phyloP scores from a whole-genome alignment of 352 stramenopile species.

The Phytophthora podocarpi region DNA sequence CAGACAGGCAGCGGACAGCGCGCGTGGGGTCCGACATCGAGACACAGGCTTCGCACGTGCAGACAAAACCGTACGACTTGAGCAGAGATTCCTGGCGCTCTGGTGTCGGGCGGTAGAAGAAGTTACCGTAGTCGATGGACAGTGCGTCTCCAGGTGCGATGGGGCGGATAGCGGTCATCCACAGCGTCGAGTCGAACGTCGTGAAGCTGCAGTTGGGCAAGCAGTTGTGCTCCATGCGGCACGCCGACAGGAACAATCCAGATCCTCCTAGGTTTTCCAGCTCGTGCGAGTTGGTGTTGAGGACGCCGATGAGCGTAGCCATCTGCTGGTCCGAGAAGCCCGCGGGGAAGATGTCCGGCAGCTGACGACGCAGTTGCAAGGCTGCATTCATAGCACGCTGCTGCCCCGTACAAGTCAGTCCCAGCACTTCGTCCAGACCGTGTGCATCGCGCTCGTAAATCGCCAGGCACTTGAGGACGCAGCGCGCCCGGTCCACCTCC shows the following conservation, averaged over 20 bases:
- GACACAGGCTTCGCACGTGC: slow-evolving; percentile 61
- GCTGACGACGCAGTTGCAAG: slow-evolving; percentile 43
- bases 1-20: slow-evolving; percentile 54
- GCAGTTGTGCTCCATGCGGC: slow-evolving; percentile 80
- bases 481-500: slow-evolving; percentile 73
- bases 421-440: slow-evolving; percentile 52
- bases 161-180: slow-evolving; percentile 76
- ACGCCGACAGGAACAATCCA: slow-evolving; percentile 72
- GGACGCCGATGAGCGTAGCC: slow-evolving; percentile 65
- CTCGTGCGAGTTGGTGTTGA: slow-evolving; percentile 81
- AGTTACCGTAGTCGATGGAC: slow-evolving; percentile 83
- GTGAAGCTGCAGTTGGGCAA: slow-evolving; percentile 78
- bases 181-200: slow-evolving; percentile 68
- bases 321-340: slow-evolving; percentile 65
- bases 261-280: slow-evolving; percentile 76
- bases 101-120: slow-evolving; percentile 71
- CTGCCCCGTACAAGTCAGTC: slow-evolving; percentile 51
- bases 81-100: slow-evolving; percentile 63
- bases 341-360: slow-evolving; percentile 58
- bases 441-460: slow-evolving; percentile 56
- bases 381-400: slow-evolving; percentile 48
- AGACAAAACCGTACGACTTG: slow-evolving; percentile 72
- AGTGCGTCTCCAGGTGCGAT: slow-evolving; percentile 65
- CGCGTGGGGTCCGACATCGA: slow-evolving; percentile 56
- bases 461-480: slow-evolving; percentile 71